phyloP scores from a whole-genome alignment of 2,329 filamentous ascomycete species.

The Ceratocystis cacaofunesta region DNA sequence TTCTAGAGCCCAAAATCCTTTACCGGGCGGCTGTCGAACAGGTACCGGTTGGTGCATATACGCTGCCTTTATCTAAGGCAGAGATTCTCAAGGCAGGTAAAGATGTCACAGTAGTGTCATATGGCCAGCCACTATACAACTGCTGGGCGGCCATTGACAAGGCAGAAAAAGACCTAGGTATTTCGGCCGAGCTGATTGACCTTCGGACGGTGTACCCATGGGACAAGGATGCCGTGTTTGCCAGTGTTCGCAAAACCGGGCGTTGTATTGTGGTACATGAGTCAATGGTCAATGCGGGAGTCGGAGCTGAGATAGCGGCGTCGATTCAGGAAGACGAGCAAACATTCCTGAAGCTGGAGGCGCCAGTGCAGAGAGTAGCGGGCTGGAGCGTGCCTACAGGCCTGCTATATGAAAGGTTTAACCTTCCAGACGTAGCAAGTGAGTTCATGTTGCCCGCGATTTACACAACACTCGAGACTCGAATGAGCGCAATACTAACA shows the following conservation, averaged over 20 bases:
- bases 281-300: conserved; percentile 76
- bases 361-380: conserved; percentile 68
- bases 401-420: conserved; percentile 63
- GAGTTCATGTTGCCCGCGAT: conserved; percentile 30
- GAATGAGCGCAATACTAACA: not conserved
- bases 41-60: conserved; percentile 66
- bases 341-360: conserved; percentile 71
- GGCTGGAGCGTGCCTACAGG: conserved; percentile 83
- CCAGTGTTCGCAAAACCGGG: conserved; percentile 77
- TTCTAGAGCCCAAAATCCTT: conserved; percentile 87
- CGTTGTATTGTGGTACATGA: conserved; percentile 81
- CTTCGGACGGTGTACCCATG: conserved; percentile 80
- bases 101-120: conserved; percentile 72
- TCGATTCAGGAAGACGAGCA: conserved; percentile 64
- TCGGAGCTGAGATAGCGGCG: conserved; percentile 79
- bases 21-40: conserved; percentile 87
- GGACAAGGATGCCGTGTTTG: conserved; percentile 67
- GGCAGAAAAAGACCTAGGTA: conserved; percentile 59
- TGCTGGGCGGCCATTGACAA: conserved; percentile 63
- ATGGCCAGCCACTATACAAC: conserved; percentile 77
- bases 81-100: conserved; percentile 69
- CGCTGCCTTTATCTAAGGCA: conserved; percentile 72
- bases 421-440: conserved; percentile 77
- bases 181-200: conserved; percentile 74
- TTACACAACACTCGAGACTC: not conserved